These are phyloP conservation scores for Aspergillus pseudoglaucus DNA, from an alignment of 2,329 filamentous ascomycete genomes.

Conservation along the genomic window DNA sequence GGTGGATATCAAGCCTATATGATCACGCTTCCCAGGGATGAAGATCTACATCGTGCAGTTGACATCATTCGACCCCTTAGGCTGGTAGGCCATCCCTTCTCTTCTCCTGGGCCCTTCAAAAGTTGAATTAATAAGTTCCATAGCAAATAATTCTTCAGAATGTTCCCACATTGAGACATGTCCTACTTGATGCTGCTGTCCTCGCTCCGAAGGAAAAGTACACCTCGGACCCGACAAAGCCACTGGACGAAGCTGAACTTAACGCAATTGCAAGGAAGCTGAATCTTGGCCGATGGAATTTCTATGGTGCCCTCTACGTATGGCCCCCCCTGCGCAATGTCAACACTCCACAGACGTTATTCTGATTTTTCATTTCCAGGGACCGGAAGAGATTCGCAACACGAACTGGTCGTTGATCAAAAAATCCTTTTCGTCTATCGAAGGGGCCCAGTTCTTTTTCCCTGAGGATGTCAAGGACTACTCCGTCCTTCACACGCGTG, in stretches of 20 bases:
- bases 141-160: slow-evolving; percentile 41
- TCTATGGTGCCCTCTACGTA: slow-evolving; percentile 39
- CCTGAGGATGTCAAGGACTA: slow-evolving; percentile 35
- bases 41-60: slow-evolving; percentile 39
- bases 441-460: slow-evolving; percentile 40
- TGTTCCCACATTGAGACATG: slow-evolving; percentile 42
- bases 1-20: slow-evolving; percentile 42
- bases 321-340: too few relatives aligned
- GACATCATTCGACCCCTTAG: slow-evolving; percentile 33
- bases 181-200: slow-evolving; percentile 41
- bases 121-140: background rate
- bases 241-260: slow-evolving; percentile 35
- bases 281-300: slow-evolving; percentile 45
- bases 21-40: slow-evolving; percentile 44
- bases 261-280: slow-evolving; percentile 37
- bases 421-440: slow-evolving; percentile 36
- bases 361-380: slow-evolving; percentile 24
- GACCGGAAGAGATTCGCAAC: slow-evolving; percentile 26
- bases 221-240: slow-evolving; percentile 17
- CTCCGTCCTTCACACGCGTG: slow-evolving; percentile 22
- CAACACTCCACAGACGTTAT: too few relatives aligned
- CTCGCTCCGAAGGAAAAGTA: slow-evolving; percentile 34
- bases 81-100: slow-evolving; percentile 2
- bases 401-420: slow-evolving; percentile 37
- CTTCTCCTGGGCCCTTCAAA: background rate